Evolutionary conservation across 257 asterid species (phyloP).

Genomic region (Jacaranda copaia): DNA sequence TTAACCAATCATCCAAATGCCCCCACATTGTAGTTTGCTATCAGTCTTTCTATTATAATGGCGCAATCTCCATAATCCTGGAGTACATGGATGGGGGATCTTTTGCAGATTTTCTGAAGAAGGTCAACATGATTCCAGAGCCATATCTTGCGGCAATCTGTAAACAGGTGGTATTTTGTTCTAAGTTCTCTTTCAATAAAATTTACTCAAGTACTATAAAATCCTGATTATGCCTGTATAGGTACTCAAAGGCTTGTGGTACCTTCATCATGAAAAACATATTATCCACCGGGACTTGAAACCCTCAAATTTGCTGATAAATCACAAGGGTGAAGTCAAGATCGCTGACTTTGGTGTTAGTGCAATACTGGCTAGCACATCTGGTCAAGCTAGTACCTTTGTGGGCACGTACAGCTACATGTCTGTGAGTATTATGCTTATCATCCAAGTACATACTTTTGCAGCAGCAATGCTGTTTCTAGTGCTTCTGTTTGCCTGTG

Average conservation of each 20-base stretch:
- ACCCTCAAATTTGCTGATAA: constrained; percentile 84
- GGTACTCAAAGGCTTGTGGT: constrained; percentile 93
- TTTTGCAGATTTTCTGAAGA: constrained; percentile 67
- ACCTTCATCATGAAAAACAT: constrained; percentile 88
- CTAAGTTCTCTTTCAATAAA: neutral
- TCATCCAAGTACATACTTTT: neutral
- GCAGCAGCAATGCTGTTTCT: neutral
- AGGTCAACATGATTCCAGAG: constrained; percentile 67
- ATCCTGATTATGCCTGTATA: constrained; percentile 33
- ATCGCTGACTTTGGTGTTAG: constrained; percentile 92
- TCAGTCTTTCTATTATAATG: constrained; percentile 73
- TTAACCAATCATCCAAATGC: constrained; percentile 75
- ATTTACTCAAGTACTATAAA: neutral
- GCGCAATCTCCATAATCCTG: constrained; percentile 69
- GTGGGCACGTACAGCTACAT: constrained; percentile 88
- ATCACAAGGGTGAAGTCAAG: constrained; percentile 89
- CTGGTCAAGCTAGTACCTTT: constrained; percentile 73
- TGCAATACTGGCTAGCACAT: constrained; percentile 71
- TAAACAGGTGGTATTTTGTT: constrained; percentile 58
- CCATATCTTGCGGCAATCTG: constrained; percentile 72
- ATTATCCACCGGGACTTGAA: constrained; percentile 83
- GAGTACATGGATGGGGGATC: constrained; percentile 91
- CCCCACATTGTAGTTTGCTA: constrained; percentile 66
- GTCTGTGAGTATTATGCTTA: constrained; percentile 69
- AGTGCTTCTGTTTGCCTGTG: neutral